Percentiles rank a stretch among this genome's conserved stretches.
These are phyloP conservation scores for Chytriomyces sp. DNA, from an alignment of 192 early-diverging fungal species.

Conservation along the genomic window DNA sequence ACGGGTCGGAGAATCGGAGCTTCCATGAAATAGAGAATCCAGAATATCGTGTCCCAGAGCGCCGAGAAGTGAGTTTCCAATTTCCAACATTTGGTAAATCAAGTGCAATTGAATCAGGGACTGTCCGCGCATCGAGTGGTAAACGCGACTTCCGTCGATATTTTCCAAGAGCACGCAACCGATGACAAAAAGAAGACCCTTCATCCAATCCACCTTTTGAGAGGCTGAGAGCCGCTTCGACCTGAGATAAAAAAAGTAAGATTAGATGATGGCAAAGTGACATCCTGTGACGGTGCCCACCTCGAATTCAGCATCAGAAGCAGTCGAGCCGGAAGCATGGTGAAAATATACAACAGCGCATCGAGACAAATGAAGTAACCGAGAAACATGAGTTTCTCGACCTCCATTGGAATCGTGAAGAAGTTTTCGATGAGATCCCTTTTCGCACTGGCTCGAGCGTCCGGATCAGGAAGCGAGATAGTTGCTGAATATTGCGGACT, in stretches of 20 bases:
- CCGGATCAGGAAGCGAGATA: neutral
- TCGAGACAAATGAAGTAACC: constrained; percentile 92
- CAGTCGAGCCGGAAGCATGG: constrained; percentile 88
- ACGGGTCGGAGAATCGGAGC: constrained; percentile 38
- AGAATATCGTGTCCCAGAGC: constrained; percentile 94
- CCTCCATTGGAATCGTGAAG: constrained; percentile 79
- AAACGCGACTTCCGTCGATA: constrained; percentile 86
- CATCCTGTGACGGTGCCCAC: constrained; percentile 30
- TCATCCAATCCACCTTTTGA: constrained; percentile 89
- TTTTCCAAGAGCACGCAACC: constrained; percentile 74
- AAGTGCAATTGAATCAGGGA: constrained; percentile 95
- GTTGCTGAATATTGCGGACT: neutral
- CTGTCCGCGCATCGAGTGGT: constrained; percentile 96
- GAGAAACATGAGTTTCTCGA: constrained; percentile 93
- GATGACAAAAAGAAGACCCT: constrained; percentile 76
- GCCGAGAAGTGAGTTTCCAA: constrained; percentile 88
- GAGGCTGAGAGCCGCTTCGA: constrained; percentile 61
- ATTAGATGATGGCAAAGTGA: constrained; percentile 2
- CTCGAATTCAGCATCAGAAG: constrained; percentile 62
- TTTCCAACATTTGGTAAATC: constrained; percentile 90
- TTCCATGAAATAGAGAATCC: constrained; percentile 87
- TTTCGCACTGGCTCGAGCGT: constrained; percentile 60
- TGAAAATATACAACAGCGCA: constrained; percentile 93
- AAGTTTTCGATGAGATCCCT: constrained; percentile 85
- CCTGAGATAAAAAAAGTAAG: neutral